Percentiles rank a stretch among this genome's conserved stretches.
Evolutionary conservation across 2,329 filamentous ascomycete species (phyloP).

Genomic region (Fusarium humuli): DNA sequence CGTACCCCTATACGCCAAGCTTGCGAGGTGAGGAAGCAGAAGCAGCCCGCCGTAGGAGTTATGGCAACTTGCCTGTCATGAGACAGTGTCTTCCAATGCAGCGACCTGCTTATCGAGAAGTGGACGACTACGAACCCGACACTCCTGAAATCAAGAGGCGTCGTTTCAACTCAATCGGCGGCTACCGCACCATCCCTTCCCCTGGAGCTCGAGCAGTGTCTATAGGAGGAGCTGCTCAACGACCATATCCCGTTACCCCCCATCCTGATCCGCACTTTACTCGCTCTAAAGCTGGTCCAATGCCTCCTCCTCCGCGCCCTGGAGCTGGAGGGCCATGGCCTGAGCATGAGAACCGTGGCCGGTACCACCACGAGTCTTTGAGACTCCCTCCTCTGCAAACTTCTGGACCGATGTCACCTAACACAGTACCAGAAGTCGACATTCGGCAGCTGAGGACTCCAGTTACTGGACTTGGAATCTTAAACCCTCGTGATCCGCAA

Average conservation of each 20-base stretch:
- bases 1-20: slow-evolving; percentile 39
- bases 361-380: slow-evolving; percentile 64
- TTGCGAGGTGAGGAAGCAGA: slow-evolving; percentile 42
- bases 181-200: slow-evolving; percentile 48
- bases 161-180: slow-evolving; percentile 62
- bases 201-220: slow-evolving; percentile 36
- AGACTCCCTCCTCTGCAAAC: slow-evolving; percentile 66
- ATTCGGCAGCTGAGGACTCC: slow-evolving; percentile 46
- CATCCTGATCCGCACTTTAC: slow-evolving; percentile 50
- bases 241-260: slow-evolving; percentile 43
- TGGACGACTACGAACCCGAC: slow-evolving; percentile 54
- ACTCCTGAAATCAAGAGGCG: slow-evolving; percentile 71
- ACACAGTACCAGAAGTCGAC: slow-evolving; percentile 43
- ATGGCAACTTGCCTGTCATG: slow-evolving; percentile 42
- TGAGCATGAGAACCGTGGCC: slow-evolving; percentile 49
- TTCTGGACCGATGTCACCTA: slow-evolving; percentile 50
- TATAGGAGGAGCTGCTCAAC: slow-evolving; percentile 38
- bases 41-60: slow-evolving; percentile 46
- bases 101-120: slow-evolving; percentile 42
- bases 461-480: slow-evolving; percentile 44
- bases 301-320: slow-evolving; percentile 68
- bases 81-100: slow-evolving; percentile 41
- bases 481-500: slow-evolving; percentile 47
- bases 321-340: slow-evolving; percentile 47
- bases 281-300: slow-evolving; percentile 55